A percentile compares a stretch with the other conserved stretches of the same genome.
These are phyloP conservation scores for Wickerhamiella azymoides DNA, from an alignment of 805 yeast species.

Conservation along the genomic window DNA sequence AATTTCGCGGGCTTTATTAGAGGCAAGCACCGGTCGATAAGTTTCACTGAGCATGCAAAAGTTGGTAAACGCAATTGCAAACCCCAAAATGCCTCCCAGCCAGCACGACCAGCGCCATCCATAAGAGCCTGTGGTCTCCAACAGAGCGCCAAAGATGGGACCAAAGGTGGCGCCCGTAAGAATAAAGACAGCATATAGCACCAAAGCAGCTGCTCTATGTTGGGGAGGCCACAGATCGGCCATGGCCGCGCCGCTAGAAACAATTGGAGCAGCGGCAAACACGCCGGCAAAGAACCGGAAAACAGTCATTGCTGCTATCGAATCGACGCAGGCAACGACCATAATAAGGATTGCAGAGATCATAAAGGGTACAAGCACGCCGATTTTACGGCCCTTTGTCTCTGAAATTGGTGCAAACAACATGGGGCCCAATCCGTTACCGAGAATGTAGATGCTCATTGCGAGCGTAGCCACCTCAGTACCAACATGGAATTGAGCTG, in stretches of 20 bases:
- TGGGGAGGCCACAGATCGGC: constrained; percentile 44
- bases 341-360: constrained; percentile 33
- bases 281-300: constrained; percentile 46
- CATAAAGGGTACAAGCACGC: constrained; percentile 36
- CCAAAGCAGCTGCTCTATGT: constrained; percentile 41
- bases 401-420: constrained; percentile 47
- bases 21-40: constrained; percentile 35
- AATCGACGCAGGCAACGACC: constrained; percentile 29
- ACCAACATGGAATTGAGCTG: constrained; percentile 33
- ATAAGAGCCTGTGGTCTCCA: constrained; percentile 26
- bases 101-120: constrained; percentile 51
- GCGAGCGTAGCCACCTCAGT: constrained; percentile 36
- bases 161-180: constrained; percentile 32
- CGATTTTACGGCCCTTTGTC: constrained; percentile 38
- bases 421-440: constrained; percentile 50
- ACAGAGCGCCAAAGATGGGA: constrained; percentile 32
- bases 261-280: constrained; percentile 49
- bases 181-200: constrained; percentile 35
- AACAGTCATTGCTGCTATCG: constrained; percentile 27
- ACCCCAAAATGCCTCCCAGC: constrained; percentile 32
- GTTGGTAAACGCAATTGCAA: constrained; percentile 26
- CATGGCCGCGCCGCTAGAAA: constrained; percentile 45
- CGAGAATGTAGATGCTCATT: constrained; percentile 41
- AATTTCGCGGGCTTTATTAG: constrained; percentile 47
- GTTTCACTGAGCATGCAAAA: constrained; percentile 29